Evolutionary conservation across 2,329 filamentous ascomycete genomes (phyloP).

Genomic region (Aspergillus jensenii): DNA sequence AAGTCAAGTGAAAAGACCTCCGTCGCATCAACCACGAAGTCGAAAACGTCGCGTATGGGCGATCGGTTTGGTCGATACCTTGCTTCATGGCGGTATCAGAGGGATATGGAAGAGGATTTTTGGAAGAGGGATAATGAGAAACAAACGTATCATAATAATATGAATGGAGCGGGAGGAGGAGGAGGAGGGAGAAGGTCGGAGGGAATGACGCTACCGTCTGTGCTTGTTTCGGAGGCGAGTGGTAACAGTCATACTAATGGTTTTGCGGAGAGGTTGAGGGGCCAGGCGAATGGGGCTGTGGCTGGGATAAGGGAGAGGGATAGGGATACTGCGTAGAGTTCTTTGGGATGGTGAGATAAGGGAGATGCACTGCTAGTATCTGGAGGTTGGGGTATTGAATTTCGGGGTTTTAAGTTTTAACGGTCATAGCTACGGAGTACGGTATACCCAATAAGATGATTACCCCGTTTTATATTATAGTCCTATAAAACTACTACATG

Average conservation of each 20-base stretch:
- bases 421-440: not conserved
- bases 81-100: conserved; percentile 18
- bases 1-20: conserved; percentile 5
- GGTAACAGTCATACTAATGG: conserved; percentile 5
- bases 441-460: not conserved
- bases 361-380: not conserved
- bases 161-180: not conserved
- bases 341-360: not conserved
- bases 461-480: not conserved
- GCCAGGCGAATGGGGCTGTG: not conserved
- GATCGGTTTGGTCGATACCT: conserved; percentile 28
- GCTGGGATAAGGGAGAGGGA: not conserved
- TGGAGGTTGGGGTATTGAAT: not conserved
- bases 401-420: not conserved
- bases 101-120: conserved; percentile 30
- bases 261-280: conserved; percentile 13
- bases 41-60: conserved; percentile 22
- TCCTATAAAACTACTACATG: not conserved
- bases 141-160: not conserved
- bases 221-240: conserved; percentile 11
- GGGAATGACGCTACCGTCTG: conserved; percentile 9
- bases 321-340: not conserved
- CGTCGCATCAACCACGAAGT: not conserved
- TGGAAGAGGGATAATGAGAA: conserved; percentile 28
- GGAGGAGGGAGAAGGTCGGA: conserved; percentile 1